phyloP scores from a whole-genome alignment of 2,329 filamentous ascomycete species.

The Fusarium verrucosum region DNA sequence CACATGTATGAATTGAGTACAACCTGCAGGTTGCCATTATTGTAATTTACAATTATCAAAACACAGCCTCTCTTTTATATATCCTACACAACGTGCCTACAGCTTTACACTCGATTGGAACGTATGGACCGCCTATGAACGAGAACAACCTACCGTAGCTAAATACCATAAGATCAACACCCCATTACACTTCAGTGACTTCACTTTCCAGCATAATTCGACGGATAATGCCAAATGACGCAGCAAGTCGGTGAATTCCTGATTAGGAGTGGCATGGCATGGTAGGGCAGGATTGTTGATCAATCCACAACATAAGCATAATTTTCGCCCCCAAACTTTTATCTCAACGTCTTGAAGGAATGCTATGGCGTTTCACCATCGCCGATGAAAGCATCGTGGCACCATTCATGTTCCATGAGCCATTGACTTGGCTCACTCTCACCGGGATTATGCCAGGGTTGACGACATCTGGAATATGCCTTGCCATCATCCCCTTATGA shows the following conservation, averaged over 20 bases:
- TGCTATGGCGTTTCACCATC: constrained; percentile 54
- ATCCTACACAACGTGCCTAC: too few species aligned
- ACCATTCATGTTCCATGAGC: constrained; percentile 2
- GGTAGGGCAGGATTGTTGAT: constrained; percentile 58
- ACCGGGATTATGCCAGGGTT: constrained; percentile 52
- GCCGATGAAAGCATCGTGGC: neutral
- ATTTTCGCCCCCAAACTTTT: constrained; percentile 14
- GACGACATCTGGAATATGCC: neutral
- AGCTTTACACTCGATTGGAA: neutral
- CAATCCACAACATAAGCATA: constrained; percentile 58
- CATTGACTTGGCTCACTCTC: constrained; percentile 57
- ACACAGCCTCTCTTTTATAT: neutral
- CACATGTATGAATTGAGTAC: neutral
- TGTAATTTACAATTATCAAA: neutral
- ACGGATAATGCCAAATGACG: constrained; percentile 1
- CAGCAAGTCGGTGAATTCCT: constrained; percentile 49
- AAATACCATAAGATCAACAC: neutral
- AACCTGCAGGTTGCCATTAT: neutral
- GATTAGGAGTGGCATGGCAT: constrained; percentile 52
- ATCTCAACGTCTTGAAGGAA: constrained; percentile 48
- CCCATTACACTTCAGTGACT: neutral
- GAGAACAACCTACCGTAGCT: neutral
- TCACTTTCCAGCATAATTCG: neutral
- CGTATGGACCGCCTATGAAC: neutral
- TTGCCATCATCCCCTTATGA: neutral